A percentile compares a stretch with the other conserved stretches of the same genome.
These are phyloP conservation scores for Paramecium biaurelia DNA, from an alignment of 73 alveolate genomes.

Conservation along the genomic window DNA sequence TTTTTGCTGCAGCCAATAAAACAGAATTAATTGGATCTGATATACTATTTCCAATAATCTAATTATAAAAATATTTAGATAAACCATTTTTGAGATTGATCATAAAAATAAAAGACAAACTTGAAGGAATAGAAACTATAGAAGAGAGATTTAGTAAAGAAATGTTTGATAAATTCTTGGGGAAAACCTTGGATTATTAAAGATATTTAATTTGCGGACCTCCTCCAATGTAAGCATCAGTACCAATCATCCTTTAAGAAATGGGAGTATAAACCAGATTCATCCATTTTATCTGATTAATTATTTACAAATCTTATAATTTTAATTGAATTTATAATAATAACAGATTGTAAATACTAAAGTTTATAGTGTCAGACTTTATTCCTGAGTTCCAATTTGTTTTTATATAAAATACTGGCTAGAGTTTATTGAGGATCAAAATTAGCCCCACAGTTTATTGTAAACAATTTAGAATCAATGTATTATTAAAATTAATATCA, in stretches of 20 bases:
- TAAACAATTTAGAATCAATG: no score
- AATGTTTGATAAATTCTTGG: background rate
- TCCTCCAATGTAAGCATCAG: background rate
- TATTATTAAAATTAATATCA: no score
- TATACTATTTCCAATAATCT: background rate
- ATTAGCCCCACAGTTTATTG: no score
- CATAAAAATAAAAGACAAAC: background rate
- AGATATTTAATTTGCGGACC: conserved; percentile 25
- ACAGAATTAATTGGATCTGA: background rate
- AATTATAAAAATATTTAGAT: background rate
- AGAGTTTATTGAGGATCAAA: no score
- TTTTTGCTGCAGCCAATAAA: background rate
- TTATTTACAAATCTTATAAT: background rate
- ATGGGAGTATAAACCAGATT: background rate
- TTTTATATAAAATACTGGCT: no score
- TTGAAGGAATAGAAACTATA: background rate
- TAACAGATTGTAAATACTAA: no score
- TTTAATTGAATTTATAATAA: no score
- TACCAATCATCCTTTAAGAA: background rate
- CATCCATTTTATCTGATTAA: background rate
- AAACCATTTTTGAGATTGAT: background rate
- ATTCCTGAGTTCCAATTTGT: no score
- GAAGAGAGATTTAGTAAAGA: background rate
- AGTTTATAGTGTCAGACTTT: no score
- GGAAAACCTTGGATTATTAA: background rate